A percentile compares a stretch with the other conserved stretches of the same genome.
Conservation (phyloP, 2,329 filamentous ascomycete species). For the Alternaria sp. region DNA sequence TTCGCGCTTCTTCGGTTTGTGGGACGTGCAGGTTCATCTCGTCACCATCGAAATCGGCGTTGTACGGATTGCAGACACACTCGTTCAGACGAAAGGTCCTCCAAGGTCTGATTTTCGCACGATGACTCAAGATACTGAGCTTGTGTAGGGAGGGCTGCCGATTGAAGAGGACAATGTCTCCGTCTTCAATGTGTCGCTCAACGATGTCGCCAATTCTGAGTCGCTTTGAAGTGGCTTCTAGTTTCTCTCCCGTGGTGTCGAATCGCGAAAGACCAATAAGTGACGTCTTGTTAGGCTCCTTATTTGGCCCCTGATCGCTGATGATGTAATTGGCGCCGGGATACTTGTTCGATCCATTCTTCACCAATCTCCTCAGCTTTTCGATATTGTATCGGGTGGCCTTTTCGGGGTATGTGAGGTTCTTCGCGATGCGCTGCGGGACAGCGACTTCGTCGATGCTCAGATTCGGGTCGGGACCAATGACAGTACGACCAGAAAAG, state of each 20-base stretch:
- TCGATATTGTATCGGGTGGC: constrained; percentile 85
- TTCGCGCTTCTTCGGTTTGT: constrained; percentile 94
- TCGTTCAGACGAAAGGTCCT: constrained; percentile 96
- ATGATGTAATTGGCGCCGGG: constrained; percentile 86
- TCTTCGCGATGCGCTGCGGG: constrained; percentile 89
- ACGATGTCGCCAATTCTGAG: constrained; percentile 86
- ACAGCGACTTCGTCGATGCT: constrained; percentile 93
- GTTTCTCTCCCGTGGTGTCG: constrained; percentile 61
- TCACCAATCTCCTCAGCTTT: constrained; percentile 76
- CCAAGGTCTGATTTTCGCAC: constrained; percentile 91
- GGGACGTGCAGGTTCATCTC: constrained; percentile 99
- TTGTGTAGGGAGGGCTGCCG: constrained; percentile 97
- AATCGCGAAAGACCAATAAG: constrained; percentile 61
- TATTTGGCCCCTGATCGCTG: constrained; percentile 63
- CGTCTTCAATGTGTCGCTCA: constrained; percentile 92
- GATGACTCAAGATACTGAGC: constrained; percentile 96
- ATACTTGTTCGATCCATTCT: constrained; percentile 78
- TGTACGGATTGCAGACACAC: constrained; percentile 97
- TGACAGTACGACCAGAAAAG: constrained; percentile 96
- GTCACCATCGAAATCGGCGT: constrained; percentile 98
- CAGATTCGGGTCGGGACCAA: constrained; percentile 94
- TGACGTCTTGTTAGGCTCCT: constrained; percentile 67
- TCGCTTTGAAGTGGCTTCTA: constrained; percentile 72
- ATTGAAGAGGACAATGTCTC: constrained; percentile 96
- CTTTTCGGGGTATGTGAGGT: constrained; percentile 91